Evolutionary conservation across 805 yeast genomes (phyloP), one percentile per base, ranked within the genome.

Genomic region (Debaryomyces maramus): DNA sequence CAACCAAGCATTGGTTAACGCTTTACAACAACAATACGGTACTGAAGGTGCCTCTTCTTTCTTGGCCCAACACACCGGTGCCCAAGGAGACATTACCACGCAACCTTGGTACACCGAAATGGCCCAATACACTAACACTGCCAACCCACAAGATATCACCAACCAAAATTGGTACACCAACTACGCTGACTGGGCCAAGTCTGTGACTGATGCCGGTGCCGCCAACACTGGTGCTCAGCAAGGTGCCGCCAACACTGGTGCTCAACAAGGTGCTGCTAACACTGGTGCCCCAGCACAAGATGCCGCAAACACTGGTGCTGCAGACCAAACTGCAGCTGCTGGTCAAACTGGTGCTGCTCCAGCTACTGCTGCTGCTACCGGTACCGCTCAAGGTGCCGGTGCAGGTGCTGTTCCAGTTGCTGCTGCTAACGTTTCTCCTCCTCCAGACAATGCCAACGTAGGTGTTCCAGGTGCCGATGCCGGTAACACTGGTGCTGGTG

Each of bases 141-240:
- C 39, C 7, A 33, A 32, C 11, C 33, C 41, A 19, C 34, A 36
- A 15, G 28, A 26, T 6, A 23, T 21, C 21, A 38, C 39, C 23
- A 29, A 30, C 30, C 36, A 35, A 11, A 23, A 33, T 19, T 40
- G 41, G 28, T 33, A 34, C 14, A 30, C 35, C n/a, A 22, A 34
- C 20, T 19, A 38, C 18, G 41, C 31, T 32, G 13, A 24, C 11
- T 24, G 28, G 28, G 28, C 28, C 11, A 24, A 15, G 3, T 38
- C 41, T 17, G 39, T 34, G 23, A 14, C 34, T 24, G 36, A 23
- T 22, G 36, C 13, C 17, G 38, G 21, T 14, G 15, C 18, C 9
- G 14, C 30, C 20, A 10, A 16, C 10, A 19, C 27, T 34, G 20
- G 26, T 15, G 10, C 40, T 8, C 22, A 29, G 17, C 8, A 22